A percentile compares a stretch with the other conserved stretches of the same genome.
Evolutionary conservation across 768 basidiomycete species (phyloP).

Genomic region (Russula brevipes): DNA sequence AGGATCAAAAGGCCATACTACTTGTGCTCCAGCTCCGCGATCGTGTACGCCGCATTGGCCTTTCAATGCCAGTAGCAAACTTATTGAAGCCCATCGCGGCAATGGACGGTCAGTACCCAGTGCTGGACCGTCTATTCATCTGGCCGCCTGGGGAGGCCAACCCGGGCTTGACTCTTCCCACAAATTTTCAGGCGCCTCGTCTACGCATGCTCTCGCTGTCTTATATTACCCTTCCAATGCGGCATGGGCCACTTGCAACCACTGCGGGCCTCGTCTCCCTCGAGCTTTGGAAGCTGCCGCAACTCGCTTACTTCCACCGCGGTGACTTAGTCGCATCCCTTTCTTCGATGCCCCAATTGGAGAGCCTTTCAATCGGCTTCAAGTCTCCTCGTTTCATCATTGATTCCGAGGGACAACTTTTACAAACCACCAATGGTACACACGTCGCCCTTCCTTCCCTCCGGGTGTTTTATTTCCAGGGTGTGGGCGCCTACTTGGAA

Average conservation of each 20-base stretch:
- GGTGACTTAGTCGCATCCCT: not conserved
- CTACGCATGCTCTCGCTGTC: not conserved
- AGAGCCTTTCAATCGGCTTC: not conserved
- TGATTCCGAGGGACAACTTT: not conserved
- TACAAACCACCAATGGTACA: not conserved
- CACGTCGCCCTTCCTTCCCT: conserved; percentile 5
- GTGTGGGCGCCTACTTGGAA: not conserved
- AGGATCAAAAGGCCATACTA: not conserved
- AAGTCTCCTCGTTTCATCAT: too few species aligned
- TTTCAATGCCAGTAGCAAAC: not conserved
- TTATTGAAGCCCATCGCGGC: not conserved
- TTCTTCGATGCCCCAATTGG: not conserved
- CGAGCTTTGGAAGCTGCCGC: not conserved
- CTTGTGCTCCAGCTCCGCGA: not conserved
- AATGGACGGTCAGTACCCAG: not conserved
- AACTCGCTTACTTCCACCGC: not conserved
- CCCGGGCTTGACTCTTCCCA: not conserved
- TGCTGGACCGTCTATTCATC: conserved; percentile 1
- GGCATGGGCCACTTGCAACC: not conserved
- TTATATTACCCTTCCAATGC: not conserved
- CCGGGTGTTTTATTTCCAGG: not conserved
- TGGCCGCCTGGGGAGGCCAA: not conserved
- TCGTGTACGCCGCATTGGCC: not conserved
- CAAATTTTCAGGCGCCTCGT: not conserved
- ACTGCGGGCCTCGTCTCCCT: not conserved